These are phyloP conservation scores for Alternaria sp. DNA, from an alignment of 2,329 filamentous ascomycete species.

Conservation along the genomic window DNA sequence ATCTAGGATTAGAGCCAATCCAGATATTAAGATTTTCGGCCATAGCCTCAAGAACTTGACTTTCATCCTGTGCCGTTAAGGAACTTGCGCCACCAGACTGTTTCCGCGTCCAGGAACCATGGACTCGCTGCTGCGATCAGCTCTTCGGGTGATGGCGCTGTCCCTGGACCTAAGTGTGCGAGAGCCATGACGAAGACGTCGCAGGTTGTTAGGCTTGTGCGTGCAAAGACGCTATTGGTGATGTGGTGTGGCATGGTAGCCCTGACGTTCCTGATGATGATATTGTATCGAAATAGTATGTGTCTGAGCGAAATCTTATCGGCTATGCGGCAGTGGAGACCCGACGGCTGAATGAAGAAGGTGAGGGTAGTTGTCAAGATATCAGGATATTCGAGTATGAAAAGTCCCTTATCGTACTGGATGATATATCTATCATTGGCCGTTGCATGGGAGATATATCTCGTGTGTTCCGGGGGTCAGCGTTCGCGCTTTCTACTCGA, in stretches of 20 bases:
- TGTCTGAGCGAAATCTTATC: background rate
- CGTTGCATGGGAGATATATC: background rate
- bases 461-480: background rate
- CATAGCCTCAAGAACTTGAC: background rate
- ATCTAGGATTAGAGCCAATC: too few species aligned
- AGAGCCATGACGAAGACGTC: slow-evolving; percentile 44
- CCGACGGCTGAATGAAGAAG: background rate
- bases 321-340: background rate
- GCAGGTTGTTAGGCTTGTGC: slow-evolving; percentile 42
- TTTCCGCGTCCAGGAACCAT: slow-evolving; percentile 45
- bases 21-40: too few species aligned
- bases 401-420: background rate
- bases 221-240: slow-evolving; percentile 35
- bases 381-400: background rate
- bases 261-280: background rate
- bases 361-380: background rate
- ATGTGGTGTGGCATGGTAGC: slow-evolving; percentile 37
- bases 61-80: slow-evolving; percentile 55
- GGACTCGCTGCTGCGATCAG: slow-evolving; percentile 36
- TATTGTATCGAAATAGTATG: background rate
- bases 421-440: background rate
- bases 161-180: slow-evolving; percentile 25
- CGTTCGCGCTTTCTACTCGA: background rate
- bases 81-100: slow-evolving; percentile 42
- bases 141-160: slow-evolving; percentile 36